Evolutionary conservation across 768 basidiomycete genomes (phyloP).

Genomic region (Chalciporus pseudorubinellus): DNA sequence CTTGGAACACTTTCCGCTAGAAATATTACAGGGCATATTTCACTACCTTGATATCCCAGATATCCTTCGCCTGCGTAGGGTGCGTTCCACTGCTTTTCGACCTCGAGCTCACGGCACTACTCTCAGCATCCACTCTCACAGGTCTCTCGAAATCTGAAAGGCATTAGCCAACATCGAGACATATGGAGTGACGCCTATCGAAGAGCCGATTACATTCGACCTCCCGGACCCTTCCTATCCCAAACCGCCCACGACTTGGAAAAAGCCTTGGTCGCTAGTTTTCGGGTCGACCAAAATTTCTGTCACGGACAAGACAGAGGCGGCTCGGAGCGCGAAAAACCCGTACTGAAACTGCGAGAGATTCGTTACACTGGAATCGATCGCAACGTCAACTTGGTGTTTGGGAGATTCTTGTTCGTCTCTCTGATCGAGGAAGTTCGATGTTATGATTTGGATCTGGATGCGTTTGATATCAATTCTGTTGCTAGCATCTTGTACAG

Average conservation of each 20-base stretch:
- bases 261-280: slow-evolving; percentile 9
- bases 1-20: slow-evolving; percentile 14
- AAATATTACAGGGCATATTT: slow-evolving; percentile 10
- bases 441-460: slow-evolving; percentile 14
- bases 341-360: background rate
- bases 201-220: slow-evolving; percentile 9
- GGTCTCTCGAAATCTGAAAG: slow-evolving; percentile 12
- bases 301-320: background rate
- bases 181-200: slow-evolving; percentile 21
- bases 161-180: slow-evolving; percentile 2
- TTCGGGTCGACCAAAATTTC: slow-evolving; percentile 9
- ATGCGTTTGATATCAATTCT: background rate
- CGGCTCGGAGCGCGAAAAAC: background rate
- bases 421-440: slow-evolving; percentile 13
- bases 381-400: slow-evolving; percentile 4
- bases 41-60: slow-evolving; percentile 17
- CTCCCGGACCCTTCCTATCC: slow-evolving; percentile 16
- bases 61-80: slow-evolving; percentile 16
- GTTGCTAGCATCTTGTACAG: background rate
- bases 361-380: slow-evolving; percentile 7
- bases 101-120: background rate
- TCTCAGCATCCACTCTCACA: background rate
- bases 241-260: slow-evolving; percentile 17
- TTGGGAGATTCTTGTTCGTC: slow-evolving; percentile 16
- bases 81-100: background rate